Evolutionary conservation across 83 land plant genomes (phyloP), one percentile per base, ranked within the genome.

Genomic region (Isoetes engelmannii): DNA sequence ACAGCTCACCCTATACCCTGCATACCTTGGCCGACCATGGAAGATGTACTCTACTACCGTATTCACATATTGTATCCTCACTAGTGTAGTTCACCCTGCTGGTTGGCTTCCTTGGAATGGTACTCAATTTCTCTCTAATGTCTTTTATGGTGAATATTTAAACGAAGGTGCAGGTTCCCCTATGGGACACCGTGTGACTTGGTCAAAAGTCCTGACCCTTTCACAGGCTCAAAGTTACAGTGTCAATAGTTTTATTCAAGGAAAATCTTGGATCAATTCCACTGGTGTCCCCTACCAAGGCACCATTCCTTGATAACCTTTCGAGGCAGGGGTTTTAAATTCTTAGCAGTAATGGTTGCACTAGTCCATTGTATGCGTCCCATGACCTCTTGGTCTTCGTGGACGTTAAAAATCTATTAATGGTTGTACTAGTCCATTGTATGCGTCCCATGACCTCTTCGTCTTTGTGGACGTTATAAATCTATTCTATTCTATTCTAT

Each of bases 1-100:
- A 0, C 28, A 59, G 19, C 1, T 59, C 45, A 21, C 0, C 10
- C 1, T 55, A 3, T 45, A 57, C 3, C 69, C 44, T 3, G 28
- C 20, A 19, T 71, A 15, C 69, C 74, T 71, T 8, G 74, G 70
- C 4, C 17, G 69, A 50, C 74, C 74, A 10, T 71, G 74, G 74
- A 71, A 71, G 74, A 1, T 1, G 0, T 71, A 61, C 50, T 62
- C 74, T 4, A n/a, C 12, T 4, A 71, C 74, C 0, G 74, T 71
- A 21, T 17, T 71, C 44, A 71, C 19, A 67, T 19, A 46, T 9
- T 45, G 28, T 1, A 7, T 4, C 62, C 18, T 59, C 1, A 59
- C 28, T 3, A 37, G 28, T 4, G 19, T 59, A 3, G 28, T 59
- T 18, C 0, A 59, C 10, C 62, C 62, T 7, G 28, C 28, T 59